These are phyloP conservation scores for Neofusicoccum kwambonambiense DNA, from an alignment of 2,329 filamentous ascomycete species.

Conservation along the genomic window DNA sequence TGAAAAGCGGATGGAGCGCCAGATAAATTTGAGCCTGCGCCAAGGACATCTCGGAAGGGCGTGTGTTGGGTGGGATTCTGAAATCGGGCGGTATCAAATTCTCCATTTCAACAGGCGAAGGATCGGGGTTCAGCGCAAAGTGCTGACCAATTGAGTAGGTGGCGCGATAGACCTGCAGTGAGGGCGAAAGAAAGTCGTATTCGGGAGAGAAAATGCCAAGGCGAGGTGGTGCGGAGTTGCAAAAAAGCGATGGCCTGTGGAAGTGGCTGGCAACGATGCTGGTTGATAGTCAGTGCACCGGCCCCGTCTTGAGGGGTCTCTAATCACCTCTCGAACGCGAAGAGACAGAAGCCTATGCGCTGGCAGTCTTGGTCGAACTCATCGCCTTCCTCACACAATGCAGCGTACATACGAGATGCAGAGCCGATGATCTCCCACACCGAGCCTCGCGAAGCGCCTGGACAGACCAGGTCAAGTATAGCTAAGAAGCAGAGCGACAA, in stretches of 20 bases:
- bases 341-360: conserved; percentile 7
- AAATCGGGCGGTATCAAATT: not conserved
- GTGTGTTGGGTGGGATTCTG: not conserved
- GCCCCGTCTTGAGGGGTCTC: too few relatives aligned
- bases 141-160: conserved; percentile 6
- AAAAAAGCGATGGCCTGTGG: conserved; percentile 9
- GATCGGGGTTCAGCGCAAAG: not conserved
- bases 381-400: not conserved
- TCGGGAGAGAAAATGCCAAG: not conserved
- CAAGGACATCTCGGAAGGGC: not conserved
- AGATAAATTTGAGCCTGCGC: conserved; percentile 13
- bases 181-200: not conserved
- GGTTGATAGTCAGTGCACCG: too few relatives aligned
- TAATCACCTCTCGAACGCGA: conserved; percentile 2
- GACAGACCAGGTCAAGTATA: not conserved
- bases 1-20: conserved; percentile 5
- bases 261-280: conserved; percentile 8
- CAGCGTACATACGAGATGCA: not conserved
- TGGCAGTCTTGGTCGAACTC: not conserved
- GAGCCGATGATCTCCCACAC: conserved; percentile 6
- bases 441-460: not conserved
- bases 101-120: not conserved
- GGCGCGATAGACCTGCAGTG: not conserved
- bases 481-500: not conserved
- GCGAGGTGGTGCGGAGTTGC: conserved; percentile 7